phyloP scores from a whole-genome alignment of 2,329 filamentous ascomycete species.

The Aspergillus tubingensis region DNA sequence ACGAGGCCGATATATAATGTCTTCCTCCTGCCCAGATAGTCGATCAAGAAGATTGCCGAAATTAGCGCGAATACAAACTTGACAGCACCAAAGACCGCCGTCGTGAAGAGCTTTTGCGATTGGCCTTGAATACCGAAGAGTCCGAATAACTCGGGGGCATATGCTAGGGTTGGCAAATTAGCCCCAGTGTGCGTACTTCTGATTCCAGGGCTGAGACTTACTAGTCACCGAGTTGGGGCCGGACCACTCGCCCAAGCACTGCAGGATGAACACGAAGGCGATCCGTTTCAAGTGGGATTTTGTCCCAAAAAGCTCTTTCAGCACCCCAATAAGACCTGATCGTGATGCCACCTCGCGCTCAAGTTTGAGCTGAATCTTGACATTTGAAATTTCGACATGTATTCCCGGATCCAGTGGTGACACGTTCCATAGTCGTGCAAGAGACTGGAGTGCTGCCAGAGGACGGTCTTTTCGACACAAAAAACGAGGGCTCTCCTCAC shows the following conservation, averaged over 20 bases:
- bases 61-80: conserved; percentile 48
- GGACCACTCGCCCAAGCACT: conserved; percentile 71
- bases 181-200: neutral
- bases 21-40: conserved; percentile 45
- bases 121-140: conserved; percentile 60
- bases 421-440: conserved; percentile 54
- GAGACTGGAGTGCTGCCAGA: conserved; percentile 42
- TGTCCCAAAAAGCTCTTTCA: conserved; percentile 2
- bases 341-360: neutral
- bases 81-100: conserved; percentile 45
- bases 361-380: conserved; percentile 10
- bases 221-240: conserved; percentile 72
- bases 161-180: conserved; percentile 36
- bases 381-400: conserved; percentile 12
- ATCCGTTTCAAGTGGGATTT: neutral
- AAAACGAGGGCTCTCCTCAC: conserved; percentile 67
- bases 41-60: conserved; percentile 48
- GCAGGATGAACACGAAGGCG: conserved; percentile 49
- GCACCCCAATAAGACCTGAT: neutral
- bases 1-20: conserved; percentile 40
- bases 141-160: conserved; percentile 70
- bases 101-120: conserved; percentile 37
- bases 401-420: conserved; percentile 23
- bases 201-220: neutral
- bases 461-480: conserved; percentile 64